Conservation (phyloP, 768 basidiomycete genomes). For the Rhizopogon sp. region DNA sequence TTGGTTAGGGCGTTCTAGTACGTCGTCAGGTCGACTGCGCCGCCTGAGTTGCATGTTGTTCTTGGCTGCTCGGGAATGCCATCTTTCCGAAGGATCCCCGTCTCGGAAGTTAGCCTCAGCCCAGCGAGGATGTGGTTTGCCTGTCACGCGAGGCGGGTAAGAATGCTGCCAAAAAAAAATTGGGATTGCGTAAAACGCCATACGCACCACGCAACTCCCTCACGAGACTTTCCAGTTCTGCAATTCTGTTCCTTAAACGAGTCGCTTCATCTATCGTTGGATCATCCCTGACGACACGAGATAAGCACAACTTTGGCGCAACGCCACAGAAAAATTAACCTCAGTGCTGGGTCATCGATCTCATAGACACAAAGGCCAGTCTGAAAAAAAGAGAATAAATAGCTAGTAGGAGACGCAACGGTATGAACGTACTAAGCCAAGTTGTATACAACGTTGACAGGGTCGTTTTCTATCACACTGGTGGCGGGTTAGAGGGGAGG, state of each 20-base stretch:
- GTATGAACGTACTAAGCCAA: conserved; percentile 62
- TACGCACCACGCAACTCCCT: conserved; percentile 74
- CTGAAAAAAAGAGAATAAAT: conserved; percentile 30
- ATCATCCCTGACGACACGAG: conserved; percentile 56
- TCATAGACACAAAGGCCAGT: conserved; percentile 95
- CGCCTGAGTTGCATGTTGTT: conserved; percentile 45
- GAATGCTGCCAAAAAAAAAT: conserved; percentile 8
- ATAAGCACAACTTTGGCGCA: background rate
- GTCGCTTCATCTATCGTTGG: conserved; percentile 85
- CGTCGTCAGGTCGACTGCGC: conserved; percentile 32
- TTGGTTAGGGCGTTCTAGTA: conserved; percentile 27
- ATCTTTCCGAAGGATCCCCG: conserved; percentile 78
- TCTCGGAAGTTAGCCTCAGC: conserved; percentile 75
- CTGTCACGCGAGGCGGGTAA: conserved; percentile 29
- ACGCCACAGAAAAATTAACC: conserved; percentile 35
- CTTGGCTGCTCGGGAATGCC: conserved; percentile 81
- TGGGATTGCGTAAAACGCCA: conserved; percentile 9
- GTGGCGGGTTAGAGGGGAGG: conserved; percentile 5
- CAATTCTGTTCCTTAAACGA: conserved; percentile 80
- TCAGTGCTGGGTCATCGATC: conserved; percentile 81
- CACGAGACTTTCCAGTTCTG: conserved; percentile 79
- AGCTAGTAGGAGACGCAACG: background rate
- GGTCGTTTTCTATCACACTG: conserved; percentile 92
- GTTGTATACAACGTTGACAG: conserved; percentile 85
- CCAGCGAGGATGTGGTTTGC: conserved; percentile 86